phyloP scores from a whole-genome alignment of 495 filamentous ascomycete species.

The Darksidea phi region DNA sequence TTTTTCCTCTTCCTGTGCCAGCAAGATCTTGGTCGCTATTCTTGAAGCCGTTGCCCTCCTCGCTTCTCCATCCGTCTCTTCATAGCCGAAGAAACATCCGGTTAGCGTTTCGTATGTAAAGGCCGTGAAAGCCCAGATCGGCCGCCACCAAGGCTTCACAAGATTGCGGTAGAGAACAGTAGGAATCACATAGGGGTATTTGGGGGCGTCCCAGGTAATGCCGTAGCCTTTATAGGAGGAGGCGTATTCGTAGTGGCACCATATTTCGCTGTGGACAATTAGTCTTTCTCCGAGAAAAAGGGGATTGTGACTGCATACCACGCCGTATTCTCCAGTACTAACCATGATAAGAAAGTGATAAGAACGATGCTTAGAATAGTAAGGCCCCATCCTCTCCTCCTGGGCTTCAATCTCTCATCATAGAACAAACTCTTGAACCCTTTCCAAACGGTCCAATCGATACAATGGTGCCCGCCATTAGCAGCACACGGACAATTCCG shows the following conservation, averaged over 20 bases:
- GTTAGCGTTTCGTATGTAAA: conserved; percentile 14
- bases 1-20: conserved; percentile 3
- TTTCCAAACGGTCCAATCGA: conserved; percentile 12
- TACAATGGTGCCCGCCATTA: conserved; percentile 1
- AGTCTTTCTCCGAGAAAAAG: neutral
- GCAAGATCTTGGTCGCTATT: neutral
- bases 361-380: conserved; percentile 32
- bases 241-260: conserved; percentile 32
- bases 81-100: conserved; percentile 3
- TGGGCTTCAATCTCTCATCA: conserved; percentile 1
- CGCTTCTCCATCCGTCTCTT: neutral
- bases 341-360: conserved; percentile 21
- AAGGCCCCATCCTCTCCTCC: conserved; percentile 6
- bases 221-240: conserved; percentile 21
- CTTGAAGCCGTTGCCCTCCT: conserved; percentile 16
- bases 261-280: conserved; percentile 15
- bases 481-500: conserved; percentile 27
- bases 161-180: conserved; percentile 23
- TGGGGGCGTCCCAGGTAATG: conserved; percentile 29
- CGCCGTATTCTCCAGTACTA: conserved; percentile 19
- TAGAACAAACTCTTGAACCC: conserved; percentile 25
- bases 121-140: conserved; percentile 21
- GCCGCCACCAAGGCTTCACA: conserved; percentile 12
- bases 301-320: conserved; percentile 26
- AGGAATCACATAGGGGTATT: conserved; percentile 28